Conservation (phyloP, 805 yeast species). For the Cyberlindnera samutprakarnensis region DNA sequence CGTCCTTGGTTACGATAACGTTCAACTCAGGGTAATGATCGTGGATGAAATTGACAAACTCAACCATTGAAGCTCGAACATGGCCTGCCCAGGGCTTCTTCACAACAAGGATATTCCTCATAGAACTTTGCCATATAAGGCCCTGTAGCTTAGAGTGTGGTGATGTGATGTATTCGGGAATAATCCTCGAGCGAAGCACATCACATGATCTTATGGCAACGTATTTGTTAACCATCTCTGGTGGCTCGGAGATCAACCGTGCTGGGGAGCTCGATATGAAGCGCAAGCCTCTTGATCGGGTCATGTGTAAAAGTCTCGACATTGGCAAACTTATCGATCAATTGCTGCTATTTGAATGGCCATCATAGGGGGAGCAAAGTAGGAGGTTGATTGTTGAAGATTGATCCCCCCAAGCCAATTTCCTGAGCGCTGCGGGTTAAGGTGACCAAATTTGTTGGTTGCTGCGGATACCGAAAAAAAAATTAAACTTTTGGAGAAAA, state of each 20-base stretch:
- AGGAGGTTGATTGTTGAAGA: too few species aligned
- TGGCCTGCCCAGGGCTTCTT: slow-evolving; percentile 75
- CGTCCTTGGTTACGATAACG: slow-evolving; percentile 69
- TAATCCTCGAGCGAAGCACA: slow-evolving; percentile 22
- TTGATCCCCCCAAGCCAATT: too few species aligned
- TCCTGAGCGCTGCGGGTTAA: too few species aligned
- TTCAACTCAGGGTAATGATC: slow-evolving; percentile 62
- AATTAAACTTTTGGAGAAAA: too few species aligned
- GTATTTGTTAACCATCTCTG: slow-evolving; percentile 18
- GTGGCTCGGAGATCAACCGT: slow-evolving; percentile 22
- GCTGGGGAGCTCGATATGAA: slow-evolving; percentile 12
- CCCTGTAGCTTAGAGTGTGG: slow-evolving; percentile 56
- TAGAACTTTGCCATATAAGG: slow-evolving; percentile 63
- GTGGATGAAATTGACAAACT: slow-evolving; percentile 55
- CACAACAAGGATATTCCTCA: slow-evolving; percentile 69
- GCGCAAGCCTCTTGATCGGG: too few species aligned
- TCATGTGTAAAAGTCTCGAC: too few species aligned
- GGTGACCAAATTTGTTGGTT: too few species aligned
- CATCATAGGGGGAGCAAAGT: too few species aligned
- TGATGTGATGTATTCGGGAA: slow-evolving; percentile 46
- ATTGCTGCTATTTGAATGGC: too few species aligned
- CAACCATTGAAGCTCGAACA: slow-evolving; percentile 59
- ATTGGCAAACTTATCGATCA: too few species aligned
- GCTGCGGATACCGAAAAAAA: too few species aligned
- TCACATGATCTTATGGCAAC: slow-evolving; percentile 26